These are phyloP conservation scores for Galeopsis tetrahit DNA, from an alignment of 257 asterid genomes.

Conservation along the genomic window DNA sequence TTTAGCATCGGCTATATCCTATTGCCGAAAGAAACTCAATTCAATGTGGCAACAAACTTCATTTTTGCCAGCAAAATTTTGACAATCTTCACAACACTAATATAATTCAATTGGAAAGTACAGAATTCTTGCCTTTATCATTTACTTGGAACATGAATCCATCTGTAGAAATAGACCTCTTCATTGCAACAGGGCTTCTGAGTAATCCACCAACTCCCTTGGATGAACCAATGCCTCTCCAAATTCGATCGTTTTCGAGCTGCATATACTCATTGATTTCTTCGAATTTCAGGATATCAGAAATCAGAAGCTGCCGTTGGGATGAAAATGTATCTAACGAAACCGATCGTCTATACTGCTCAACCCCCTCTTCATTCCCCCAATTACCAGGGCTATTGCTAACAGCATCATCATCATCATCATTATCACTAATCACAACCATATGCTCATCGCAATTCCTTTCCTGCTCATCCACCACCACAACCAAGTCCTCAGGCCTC, in stretches of 20 bases:
- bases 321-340: constrained; percentile 48
- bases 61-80: constrained; percentile 22
- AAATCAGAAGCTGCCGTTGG: constrained; percentile 37
- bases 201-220: constrained; percentile 36
- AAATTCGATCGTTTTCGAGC: constrained; percentile 30
- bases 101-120: constrained; percentile 39
- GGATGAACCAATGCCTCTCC: constrained; percentile 52
- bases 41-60: constrained; percentile 25
- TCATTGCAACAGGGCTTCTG: constrained; percentile 42
- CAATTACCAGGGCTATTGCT: constrained; percentile 22
- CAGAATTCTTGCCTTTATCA: constrained; percentile 50
- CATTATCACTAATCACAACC: constrained; percentile 33
- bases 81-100: not conserved
- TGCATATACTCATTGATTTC: constrained; percentile 40
- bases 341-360: constrained; percentile 46
- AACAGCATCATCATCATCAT: constrained; percentile 16
- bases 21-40: constrained; percentile 30
- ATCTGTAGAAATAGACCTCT: constrained; percentile 56
- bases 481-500: constrained; percentile 48
- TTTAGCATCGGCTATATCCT: not conserved
- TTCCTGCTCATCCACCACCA: constrained; percentile 59
- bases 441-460: constrained; percentile 32
- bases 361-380: constrained; percentile 30
- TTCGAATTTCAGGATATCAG: constrained; percentile 44
- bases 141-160: constrained; percentile 44